Evolutionary conservation across 768 basidiomycete species (phyloP).

Genomic region (Suillus alpinus): DNA sequence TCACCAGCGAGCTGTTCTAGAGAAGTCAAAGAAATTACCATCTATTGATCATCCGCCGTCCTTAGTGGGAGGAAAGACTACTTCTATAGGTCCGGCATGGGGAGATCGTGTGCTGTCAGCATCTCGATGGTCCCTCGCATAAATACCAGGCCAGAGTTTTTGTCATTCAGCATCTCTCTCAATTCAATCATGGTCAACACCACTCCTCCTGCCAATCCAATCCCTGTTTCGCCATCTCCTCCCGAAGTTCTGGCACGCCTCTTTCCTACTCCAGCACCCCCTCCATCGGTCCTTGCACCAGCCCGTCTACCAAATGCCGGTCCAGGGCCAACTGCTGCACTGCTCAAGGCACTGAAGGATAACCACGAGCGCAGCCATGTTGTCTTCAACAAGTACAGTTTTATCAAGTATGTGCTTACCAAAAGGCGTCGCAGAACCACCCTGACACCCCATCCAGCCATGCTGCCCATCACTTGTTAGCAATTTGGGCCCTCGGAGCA

Average conservation of each 20-base stretch:
- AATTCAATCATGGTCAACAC: slow-evolving; percentile 1
- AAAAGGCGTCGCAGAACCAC: background rate
- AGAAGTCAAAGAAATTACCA: too few species aligned
- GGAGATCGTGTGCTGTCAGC: too few species aligned
- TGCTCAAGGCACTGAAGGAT: slow-evolving; percentile 42
- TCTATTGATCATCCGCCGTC: too few species aligned
- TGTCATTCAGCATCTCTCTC: background rate
- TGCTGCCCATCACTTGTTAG: slow-evolving; percentile 53
- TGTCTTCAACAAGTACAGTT: slow-evolving; percentile 45
- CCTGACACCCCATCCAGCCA: slow-evolving; percentile 37
- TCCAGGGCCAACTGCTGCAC: slow-evolving; percentile 36
- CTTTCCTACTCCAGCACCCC: slow-evolving; percentile 28
- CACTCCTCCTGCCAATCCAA: background rate
- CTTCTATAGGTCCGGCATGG: too few species aligned
- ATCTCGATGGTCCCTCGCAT: background rate
- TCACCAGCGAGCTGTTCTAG: too few species aligned
- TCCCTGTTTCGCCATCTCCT: slow-evolving; percentile 19
- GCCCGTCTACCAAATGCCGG: slow-evolving; percentile 33
- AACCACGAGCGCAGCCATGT: slow-evolving; percentile 54
- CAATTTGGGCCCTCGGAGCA: slow-evolving; percentile 61
- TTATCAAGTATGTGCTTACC: slow-evolving; percentile 27
- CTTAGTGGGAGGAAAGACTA: too few species aligned
- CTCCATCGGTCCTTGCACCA: slow-evolving; percentile 34
- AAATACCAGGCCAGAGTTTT: background rate
- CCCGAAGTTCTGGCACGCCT: slow-evolving; percentile 23